phyloP scores from a whole-genome alignment of 805 yeast species.

The Jamesozyma gamospora region DNA sequence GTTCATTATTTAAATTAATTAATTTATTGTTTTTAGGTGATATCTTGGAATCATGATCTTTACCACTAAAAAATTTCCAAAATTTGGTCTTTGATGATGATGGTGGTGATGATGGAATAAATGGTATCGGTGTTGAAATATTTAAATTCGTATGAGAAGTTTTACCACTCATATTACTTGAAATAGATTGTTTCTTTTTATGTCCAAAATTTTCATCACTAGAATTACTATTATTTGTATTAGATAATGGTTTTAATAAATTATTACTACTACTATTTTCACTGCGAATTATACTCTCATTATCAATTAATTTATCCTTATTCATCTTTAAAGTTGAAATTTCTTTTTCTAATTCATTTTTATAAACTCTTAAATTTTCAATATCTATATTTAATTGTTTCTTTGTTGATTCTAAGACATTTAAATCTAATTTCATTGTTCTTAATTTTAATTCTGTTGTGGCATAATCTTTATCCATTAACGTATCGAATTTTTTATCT shows the following conservation, averaged over 20 bases:
- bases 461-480: slow-evolving; percentile 13
- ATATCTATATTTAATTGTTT: slow-evolving; percentile 41
- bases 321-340: slow-evolving; percentile 26
- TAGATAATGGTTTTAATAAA: neutral
- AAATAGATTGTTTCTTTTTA: neutral
- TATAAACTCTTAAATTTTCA: slow-evolving; percentile 38
- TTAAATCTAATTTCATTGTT: slow-evolving; percentile 34
- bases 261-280: neutral
- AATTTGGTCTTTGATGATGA: slow-evolving; percentile 21
- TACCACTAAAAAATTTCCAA: slow-evolving; percentile 25
- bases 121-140: neutral
- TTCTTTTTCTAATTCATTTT: slow-evolving; percentile 38
- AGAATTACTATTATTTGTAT: neutral
- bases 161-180: neutral
- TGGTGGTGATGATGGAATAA: slow-evolving; percentile 2
- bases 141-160: neutral
- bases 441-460: slow-evolving; percentile 31
- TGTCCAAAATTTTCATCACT: neutral
- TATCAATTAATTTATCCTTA: slow-evolving; percentile 1
- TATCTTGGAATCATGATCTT: slow-evolving; percentile 2
- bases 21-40: slow-evolving; percentile 3
- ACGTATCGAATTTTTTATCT: neutral
- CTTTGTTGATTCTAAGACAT: slow-evolving; percentile 34
- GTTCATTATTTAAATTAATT: neutral
- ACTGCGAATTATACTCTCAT: slow-evolving; percentile 1